Conservation (phyloP, 108 stramenopile genomes). For the Skeletonema grethae region DNA sequence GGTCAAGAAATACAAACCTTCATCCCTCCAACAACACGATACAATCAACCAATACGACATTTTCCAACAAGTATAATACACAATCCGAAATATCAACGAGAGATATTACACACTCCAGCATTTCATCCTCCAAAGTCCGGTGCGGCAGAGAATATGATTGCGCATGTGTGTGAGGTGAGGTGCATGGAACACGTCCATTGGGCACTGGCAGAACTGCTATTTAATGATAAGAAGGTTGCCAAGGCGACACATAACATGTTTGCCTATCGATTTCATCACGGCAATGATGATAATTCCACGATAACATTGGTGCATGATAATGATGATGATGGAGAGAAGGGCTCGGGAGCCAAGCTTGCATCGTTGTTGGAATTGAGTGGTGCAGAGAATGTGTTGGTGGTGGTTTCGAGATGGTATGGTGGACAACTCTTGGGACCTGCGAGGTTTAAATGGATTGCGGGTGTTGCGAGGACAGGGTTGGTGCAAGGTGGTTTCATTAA, state of each 20-base stretch:
- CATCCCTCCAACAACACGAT: constrained; percentile 38
- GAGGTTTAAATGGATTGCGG: constrained; percentile 88
- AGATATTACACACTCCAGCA: constrained; percentile 49
- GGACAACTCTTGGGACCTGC: constrained; percentile 87
- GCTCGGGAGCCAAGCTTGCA: constrained; percentile 78
- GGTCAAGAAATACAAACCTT: constrained; percentile 28
- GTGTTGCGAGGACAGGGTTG: constrained; percentile 63
- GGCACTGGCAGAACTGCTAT: constrained; percentile 57
- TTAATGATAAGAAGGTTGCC: constrained; percentile 65
- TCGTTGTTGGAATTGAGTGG: constrained; percentile 73
- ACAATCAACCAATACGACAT: constrained; percentile 48
- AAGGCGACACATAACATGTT: constrained; percentile 87
- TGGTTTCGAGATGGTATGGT: constrained; percentile 90
- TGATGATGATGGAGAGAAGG: constrained; percentile 95
- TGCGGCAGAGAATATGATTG: constrained; percentile 58
- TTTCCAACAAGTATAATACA: constrained; percentile 45
- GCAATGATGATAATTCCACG: not conserved
- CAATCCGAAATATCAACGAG: constrained; percentile 42
- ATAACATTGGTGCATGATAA: constrained; percentile 61
- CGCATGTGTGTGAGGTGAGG: constrained; percentile 58
- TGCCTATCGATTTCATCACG: constrained; percentile 74
- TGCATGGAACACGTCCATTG: constrained; percentile 67
- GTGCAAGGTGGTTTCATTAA: constrained; percentile 43
- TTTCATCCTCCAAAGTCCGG: constrained; percentile 74
- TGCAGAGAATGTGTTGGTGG: constrained; percentile 81